Percentiles rank a stretch among this genome's conserved stretches.
These are phyloP conservation scores for Plantago ovata DNA, from an alignment of 257 asterid genomes.

Conservation along the genomic window DNA sequence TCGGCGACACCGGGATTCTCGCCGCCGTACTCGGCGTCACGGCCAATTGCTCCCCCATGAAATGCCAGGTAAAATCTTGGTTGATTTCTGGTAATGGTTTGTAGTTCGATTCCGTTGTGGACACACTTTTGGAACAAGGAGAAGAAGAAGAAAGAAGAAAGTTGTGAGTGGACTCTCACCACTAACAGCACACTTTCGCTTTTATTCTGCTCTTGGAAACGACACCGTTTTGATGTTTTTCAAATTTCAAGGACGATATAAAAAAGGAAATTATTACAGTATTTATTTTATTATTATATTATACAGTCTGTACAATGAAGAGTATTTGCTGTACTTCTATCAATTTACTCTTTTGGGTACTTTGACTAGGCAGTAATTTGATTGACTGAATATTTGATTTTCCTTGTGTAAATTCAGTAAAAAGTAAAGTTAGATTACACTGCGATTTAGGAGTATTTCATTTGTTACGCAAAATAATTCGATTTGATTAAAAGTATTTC, in stretches of 20 bases:
- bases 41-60: conserved; percentile 43
- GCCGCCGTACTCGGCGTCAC: conserved; percentile 46
- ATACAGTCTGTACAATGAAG: not conserved
- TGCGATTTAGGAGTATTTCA: no score
- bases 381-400: not conserved
- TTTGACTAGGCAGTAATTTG: not conserved
- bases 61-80: not conserved
- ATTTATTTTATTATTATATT: not conserved
- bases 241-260: conserved; percentile 9
- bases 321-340: not conserved
- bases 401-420: no score
- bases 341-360: not conserved
- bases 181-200: not conserved
- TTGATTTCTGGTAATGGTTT: not conserved
- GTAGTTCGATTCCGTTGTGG: conserved; percentile 11
- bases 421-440: no score
- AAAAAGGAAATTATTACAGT: not conserved
- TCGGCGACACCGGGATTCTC: conserved; percentile 34
- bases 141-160: no score
- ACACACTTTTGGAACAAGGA: conserved; percentile 4
- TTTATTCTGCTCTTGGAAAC: conserved; percentile 14
- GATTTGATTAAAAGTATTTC: no score
- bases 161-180: conserved; percentile 44
- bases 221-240: conserved; percentile 25
- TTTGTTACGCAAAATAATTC: no score